phyloP scores from a whole-genome alignment of 805 yeast species.

The Saccharomyces paradoxus region DNA sequence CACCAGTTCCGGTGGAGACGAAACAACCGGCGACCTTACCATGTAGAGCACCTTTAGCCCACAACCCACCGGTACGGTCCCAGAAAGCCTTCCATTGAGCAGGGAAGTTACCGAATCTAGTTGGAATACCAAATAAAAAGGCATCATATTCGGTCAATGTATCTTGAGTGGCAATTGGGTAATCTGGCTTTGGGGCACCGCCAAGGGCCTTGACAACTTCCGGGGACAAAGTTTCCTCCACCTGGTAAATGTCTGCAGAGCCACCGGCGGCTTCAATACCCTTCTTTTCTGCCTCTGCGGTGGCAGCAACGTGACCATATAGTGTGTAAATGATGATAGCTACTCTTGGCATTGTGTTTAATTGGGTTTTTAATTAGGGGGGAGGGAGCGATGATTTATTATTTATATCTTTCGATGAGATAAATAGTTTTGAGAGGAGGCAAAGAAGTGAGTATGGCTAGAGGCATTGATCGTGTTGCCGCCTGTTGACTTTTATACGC shows the following conservation, averaged over 20 bases:
- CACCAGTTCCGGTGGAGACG: slow-evolving; percentile 71
- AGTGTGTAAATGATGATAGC: slow-evolving; percentile 75
- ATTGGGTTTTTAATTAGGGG: background rate
- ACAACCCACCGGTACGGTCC: slow-evolving; percentile 70
- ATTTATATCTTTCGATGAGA: background rate
- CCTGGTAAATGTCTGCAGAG: slow-evolving; percentile 62
- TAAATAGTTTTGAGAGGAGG: background rate
- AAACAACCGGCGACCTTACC: slow-evolving; percentile 73
- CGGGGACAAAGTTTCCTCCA: slow-evolving; percentile 65
- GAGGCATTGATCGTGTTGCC: background rate
- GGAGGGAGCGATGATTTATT: background rate
- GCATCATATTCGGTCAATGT: slow-evolving; percentile 65
- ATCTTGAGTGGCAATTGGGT: slow-evolving; percentile 56
- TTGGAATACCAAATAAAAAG: slow-evolving; percentile 76
- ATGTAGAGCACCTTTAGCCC: slow-evolving; percentile 65
- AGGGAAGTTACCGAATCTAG: slow-evolving; percentile 76
- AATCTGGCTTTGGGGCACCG: slow-evolving; percentile 54
- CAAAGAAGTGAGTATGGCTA: background rate
- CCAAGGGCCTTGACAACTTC: slow-evolving; percentile 55
- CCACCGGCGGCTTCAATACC: slow-evolving; percentile 71
- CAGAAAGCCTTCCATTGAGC: slow-evolving; percentile 71
- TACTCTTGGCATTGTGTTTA: slow-evolving; percentile 34
- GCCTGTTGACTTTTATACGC: background rate
- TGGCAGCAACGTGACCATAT: slow-evolving; percentile 65
- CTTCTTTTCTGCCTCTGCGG: slow-evolving; percentile 60